Percentiles rank a stretch among this genome's conserved stretches.
Conservation (phyloP, 768 basidiomycete genomes). For the Kwoniella bestiolae region DNA sequence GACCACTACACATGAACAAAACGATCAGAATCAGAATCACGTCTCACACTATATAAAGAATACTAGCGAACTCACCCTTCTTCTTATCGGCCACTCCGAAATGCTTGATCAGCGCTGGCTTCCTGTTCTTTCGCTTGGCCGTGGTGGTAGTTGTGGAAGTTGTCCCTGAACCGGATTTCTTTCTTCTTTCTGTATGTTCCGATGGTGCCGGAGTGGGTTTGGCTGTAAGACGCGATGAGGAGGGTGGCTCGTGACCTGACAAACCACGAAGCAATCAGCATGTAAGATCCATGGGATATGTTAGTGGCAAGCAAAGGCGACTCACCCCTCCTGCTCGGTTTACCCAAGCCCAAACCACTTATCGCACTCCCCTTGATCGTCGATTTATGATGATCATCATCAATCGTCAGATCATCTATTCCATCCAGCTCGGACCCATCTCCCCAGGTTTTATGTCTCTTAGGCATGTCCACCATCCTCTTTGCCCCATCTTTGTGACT, state of each 20-base stretch:
- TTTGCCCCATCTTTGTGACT: slow-evolving; percentile 4
- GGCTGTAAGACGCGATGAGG: neutral
- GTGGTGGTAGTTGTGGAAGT: neutral
- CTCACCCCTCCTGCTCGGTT: slow-evolving; percentile 25
- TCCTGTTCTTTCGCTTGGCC: slow-evolving; percentile 17
- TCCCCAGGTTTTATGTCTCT: slow-evolving; percentile 47
- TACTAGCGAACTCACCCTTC: slow-evolving; percentile 45
- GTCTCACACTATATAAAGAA: neutral
- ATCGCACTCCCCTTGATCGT: slow-evolving; percentile 1
- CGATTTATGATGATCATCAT: slow-evolving; percentile 71
- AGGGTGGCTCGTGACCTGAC: slow-evolving; percentile 17
- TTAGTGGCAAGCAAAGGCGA: neutral
- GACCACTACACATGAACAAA: slow-evolving; percentile 68
- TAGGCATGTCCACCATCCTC: slow-evolving; percentile 22
- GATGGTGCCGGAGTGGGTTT: neutral
- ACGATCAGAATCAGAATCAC: neutral
- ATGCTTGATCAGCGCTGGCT: slow-evolving; percentile 50
- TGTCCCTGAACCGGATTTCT: slow-evolving; percentile 31
- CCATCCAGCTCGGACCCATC: slow-evolving; percentile 83
- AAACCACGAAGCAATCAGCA: too few relatives aligned
- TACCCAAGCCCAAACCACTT: slow-evolving; percentile 18
- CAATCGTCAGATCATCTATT: slow-evolving; percentile 84
- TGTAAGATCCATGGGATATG: neutral
- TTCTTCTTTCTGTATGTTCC: slow-evolving; percentile 25
- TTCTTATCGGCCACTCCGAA: slow-evolving; percentile 53